Percentiles rank a stretch among this genome's conserved stretches.
Conservation (phyloP, 202 grass and related monocot genomes). For the Schoenoplectus tabernaemontani region DNA sequence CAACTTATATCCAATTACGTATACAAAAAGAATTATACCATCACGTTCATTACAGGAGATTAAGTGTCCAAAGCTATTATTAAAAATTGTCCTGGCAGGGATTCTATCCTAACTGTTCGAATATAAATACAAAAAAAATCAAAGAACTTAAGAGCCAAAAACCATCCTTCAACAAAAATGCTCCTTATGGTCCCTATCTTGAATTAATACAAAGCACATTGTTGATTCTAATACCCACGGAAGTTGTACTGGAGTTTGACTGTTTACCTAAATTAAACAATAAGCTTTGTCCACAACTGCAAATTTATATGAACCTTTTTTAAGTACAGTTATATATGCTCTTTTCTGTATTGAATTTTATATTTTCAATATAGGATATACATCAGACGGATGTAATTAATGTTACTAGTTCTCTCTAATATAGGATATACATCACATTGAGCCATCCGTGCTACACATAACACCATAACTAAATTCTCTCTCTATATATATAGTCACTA, state of each 20-base stretch:
- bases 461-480: no score
- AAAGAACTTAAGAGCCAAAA: slow-evolving; percentile 4
- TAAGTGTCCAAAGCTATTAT: not conserved
- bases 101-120: not conserved
- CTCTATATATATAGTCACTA: no score
- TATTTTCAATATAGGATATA: no score
- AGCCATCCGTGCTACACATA: no score
- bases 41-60: not conserved
- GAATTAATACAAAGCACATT: not conserved
- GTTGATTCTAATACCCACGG: not conserved
- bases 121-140: not conserved
- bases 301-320: not conserved
- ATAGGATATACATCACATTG: no score
- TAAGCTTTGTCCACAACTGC: not conserved
- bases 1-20: no score
- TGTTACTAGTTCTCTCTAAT: no score
- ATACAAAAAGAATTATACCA: not conserved
- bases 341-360: not conserved
- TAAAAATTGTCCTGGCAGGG: not conserved
- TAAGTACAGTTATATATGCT: not conserved
- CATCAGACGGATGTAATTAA: no score
- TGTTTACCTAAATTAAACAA: not conserved
- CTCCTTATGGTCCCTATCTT: not conserved
- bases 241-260: not conserved
- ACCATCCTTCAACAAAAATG: not conserved